These are phyloP conservation scores for Trichothecium sympodiale DNA, from an alignment of 2,329 filamentous ascomycete species.

Conservation along the genomic window DNA sequence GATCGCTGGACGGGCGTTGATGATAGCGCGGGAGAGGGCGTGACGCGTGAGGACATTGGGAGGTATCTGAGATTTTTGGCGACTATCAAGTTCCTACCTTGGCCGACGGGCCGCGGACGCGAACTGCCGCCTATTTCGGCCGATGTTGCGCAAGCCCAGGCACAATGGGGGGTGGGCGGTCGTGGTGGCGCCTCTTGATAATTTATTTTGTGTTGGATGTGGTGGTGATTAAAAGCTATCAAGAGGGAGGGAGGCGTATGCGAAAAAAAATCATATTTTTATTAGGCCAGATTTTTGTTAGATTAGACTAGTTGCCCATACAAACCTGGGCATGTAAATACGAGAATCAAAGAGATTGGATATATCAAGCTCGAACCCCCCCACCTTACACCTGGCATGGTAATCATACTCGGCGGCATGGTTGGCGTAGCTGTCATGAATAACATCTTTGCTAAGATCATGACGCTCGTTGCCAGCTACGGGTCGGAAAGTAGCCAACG, in stretches of 20 bases:
- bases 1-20: slow-evolving; percentile 47
- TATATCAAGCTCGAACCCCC: too few species aligned
- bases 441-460: slow-evolving; percentile 41
- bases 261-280: too few species aligned
- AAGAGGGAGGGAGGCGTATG: too few species aligned
- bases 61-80: slow-evolving; percentile 16
- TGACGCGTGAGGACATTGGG: slow-evolving; percentile 14
- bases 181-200: not conserved
- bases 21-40: slow-evolving; percentile 31
- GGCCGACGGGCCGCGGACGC: slow-evolving; percentile 15
- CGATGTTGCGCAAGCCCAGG: slow-evolving; percentile 1
- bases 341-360: too few species aligned
- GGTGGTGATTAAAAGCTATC: too few species aligned
- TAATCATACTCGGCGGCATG: slow-evolving; percentile 48
- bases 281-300: too few species aligned
- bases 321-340: too few species aligned
- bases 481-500: slow-evolving; percentile 36
- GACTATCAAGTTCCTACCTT: slow-evolving; percentile 17
- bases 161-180: not conserved
- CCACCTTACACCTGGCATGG: slow-evolving; percentile 46
- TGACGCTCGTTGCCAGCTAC: slow-evolving; percentile 37
- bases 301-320: too few species aligned
- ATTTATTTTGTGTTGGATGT: too few species aligned
- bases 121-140: slow-evolving; percentile 11
- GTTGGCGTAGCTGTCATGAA: slow-evolving; percentile 47